phyloP scores from a whole-genome alignment of 2,329 filamentous ascomycete genomes.

The Emydomyces testavorans region DNA sequence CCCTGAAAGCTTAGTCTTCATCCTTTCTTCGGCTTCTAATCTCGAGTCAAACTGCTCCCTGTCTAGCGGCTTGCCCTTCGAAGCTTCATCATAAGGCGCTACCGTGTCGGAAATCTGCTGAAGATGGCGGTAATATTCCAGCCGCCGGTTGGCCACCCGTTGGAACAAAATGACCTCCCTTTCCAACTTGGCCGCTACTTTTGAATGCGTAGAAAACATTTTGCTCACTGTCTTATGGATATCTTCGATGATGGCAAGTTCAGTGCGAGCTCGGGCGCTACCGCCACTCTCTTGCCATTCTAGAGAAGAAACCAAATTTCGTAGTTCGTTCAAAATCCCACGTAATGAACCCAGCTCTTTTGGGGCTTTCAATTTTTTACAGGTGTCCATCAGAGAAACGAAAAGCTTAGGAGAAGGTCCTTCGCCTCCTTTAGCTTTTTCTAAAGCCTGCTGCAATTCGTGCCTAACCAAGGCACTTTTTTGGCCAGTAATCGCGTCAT shows the following conservation, averaged over 20 bases:
- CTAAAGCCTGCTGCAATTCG: constrained; percentile 54
- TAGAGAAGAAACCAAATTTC: constrained; percentile 49
- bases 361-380: constrained; percentile 36
- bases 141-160: constrained; percentile 66
- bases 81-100: constrained; percentile 55
- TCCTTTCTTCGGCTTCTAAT: constrained; percentile 38
- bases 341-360: constrained; percentile 54
- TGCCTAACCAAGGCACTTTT: constrained; percentile 62
- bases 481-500: constrained; percentile 63
- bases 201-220: constrained; percentile 43
- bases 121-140: constrained; percentile 84
- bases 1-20: constrained; percentile 49
- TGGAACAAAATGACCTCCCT: constrained; percentile 65
- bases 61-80: constrained; percentile 47
- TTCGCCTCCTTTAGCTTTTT: constrained; percentile 49
- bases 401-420: constrained; percentile 62
- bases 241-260: constrained; percentile 52
- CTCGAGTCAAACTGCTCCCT: constrained; percentile 35
- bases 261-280: constrained; percentile 47
- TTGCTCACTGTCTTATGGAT: constrained; percentile 51
- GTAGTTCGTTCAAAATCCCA: constrained; percentile 57
- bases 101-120: constrained; percentile 87
- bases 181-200: constrained; percentile 41
- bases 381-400: constrained; percentile 37
- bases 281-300: constrained; percentile 47